These are phyloP conservation scores for Phallus indusiatus DNA, from an alignment of 768 basidiomycete genomes.

Conservation along the genomic window DNA sequence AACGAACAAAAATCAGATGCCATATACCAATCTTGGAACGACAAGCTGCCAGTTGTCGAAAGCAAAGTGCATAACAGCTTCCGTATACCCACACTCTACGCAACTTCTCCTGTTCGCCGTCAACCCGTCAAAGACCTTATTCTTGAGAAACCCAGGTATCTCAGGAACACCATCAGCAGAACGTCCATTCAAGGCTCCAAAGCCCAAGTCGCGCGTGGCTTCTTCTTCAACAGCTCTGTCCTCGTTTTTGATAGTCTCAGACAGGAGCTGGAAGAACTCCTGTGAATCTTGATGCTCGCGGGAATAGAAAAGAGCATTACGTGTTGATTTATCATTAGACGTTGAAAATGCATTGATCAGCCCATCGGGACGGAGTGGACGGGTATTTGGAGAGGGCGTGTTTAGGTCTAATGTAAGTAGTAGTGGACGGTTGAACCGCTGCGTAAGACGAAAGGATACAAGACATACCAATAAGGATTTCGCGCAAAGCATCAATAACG, in stretches of 20 bases:
- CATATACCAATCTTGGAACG: conserved; percentile 56
- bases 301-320: conserved; percentile 66
- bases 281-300: conserved; percentile 98
- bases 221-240: conserved; percentile 64
- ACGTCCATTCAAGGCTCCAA: conserved; percentile 42
- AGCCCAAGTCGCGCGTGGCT: conserved; percentile 57
- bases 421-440: neutral
- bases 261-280: conserved; percentile 90
- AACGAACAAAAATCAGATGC: conserved; percentile 7
- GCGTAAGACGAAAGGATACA: neutral
- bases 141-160: conserved; percentile 19
- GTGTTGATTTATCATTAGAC: conserved; percentile 33
- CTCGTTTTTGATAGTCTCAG: conserved; percentile 85
- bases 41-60: conserved; percentile 81
- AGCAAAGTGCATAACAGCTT: conserved; percentile 86
- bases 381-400: conserved; percentile 44
- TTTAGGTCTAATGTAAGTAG: conserved; percentile 43
- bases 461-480: conserved; percentile 55
- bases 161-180: neutral
- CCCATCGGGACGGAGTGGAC: conserved; percentile 59
- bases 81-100: conserved; percentile 83
- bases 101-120: conserved; percentile 88
- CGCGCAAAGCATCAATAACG: conserved; percentile 71
- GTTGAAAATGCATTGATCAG: conserved; percentile 63
- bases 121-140: conserved; percentile 78